Conservation (phyloP, 192 early-diverging fungal species). For the Gamsiella multidivaricata region DNA sequence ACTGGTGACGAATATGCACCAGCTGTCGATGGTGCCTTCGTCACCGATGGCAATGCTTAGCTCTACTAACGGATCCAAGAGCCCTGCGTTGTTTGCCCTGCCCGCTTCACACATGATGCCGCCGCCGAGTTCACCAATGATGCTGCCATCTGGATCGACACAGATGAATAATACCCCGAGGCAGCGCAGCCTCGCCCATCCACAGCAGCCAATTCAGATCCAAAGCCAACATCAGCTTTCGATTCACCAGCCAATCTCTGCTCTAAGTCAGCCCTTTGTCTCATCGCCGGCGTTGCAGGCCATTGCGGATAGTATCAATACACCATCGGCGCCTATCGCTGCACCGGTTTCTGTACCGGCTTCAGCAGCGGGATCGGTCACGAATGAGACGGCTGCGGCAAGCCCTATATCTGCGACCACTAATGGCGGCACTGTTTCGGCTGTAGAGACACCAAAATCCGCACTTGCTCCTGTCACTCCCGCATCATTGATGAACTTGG, state of each 20-base stretch:
- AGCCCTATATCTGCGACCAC: not conserved
- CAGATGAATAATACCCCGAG: slow-evolving; percentile 27
- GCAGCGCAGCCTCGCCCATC: slow-evolving; percentile 20
- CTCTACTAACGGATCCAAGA: slow-evolving; percentile 22
- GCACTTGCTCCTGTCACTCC: slow-evolving; percentile 76
- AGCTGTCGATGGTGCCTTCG: slow-evolving; percentile 41
- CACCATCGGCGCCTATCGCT: too few species aligned
- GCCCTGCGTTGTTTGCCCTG: slow-evolving; percentile 48
- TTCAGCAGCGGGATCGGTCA: not conserved
- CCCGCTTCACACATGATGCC: slow-evolving; percentile 53
- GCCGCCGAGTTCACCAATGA: slow-evolving; percentile 48
- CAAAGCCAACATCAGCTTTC: slow-evolving; percentile 46
- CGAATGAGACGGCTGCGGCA: not conserved
- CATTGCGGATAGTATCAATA: not conserved
- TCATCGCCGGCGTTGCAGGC: slow-evolving; percentile 28
- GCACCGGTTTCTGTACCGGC: not conserved
- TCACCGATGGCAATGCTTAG: slow-evolving; percentile 29
- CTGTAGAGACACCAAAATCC: slow-evolving; percentile 15
- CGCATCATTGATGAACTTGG: slow-evolving; percentile 73
- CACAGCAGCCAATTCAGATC: slow-evolving; percentile 18
- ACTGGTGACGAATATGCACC: slow-evolving; percentile 47
- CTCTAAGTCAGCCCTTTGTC: slow-evolving; percentile 10
- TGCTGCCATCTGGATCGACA: slow-evolving; percentile 35
- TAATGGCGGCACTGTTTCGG: not conserved
- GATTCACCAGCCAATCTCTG: slow-evolving; percentile 32